Percentiles rank a stretch among this genome's conserved stretches.
phyloP scores from a whole-genome alignment of 2,329 filamentous ascomycete species.

The Fusarium verrucosum region DNA sequence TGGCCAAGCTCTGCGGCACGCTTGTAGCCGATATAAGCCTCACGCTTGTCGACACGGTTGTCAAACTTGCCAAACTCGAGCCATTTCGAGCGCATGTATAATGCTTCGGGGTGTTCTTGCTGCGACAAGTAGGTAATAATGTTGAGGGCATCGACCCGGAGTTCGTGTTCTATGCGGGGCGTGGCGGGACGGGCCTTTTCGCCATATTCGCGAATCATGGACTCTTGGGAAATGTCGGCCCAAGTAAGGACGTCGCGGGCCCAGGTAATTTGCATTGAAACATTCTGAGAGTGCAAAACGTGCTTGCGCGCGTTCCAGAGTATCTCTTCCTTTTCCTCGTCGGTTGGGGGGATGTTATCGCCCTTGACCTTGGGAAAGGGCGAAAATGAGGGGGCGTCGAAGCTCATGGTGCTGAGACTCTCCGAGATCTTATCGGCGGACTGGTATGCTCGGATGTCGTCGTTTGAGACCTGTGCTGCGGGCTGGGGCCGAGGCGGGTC shows the following conservation, averaged over 20 bases:
- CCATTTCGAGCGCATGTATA: slow-evolving; percentile 97
- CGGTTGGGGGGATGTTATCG: slow-evolving; percentile 89
- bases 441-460: slow-evolving; percentile 53
- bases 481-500: slow-evolving; percentile 46
- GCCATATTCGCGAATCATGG: slow-evolving; percentile 71
- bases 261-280: slow-evolving; percentile 96
- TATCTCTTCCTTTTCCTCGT: slow-evolving; percentile 92
- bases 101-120: slow-evolving; percentile 90
- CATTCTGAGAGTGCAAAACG: slow-evolving; percentile 92
- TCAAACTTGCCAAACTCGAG: slow-evolving; percentile 98
- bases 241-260: slow-evolving; percentile 91
- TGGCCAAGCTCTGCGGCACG: slow-evolving; percentile 88
- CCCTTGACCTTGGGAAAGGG: slow-evolving; percentile 89
- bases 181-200: slow-evolving; percentile 73
- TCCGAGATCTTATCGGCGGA: slow-evolving; percentile 50
- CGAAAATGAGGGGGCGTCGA: slow-evolving; percentile 80
- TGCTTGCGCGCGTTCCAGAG: slow-evolving; percentile 84
- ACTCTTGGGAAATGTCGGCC: slow-evolving; percentile 84
- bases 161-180: slow-evolving; percentile 86
- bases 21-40: slow-evolving; percentile 88
- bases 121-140: slow-evolving; percentile 90
- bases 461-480: slow-evolving; percentile 48
- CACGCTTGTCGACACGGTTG: slow-evolving; percentile 88
- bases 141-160: slow-evolving; percentile 88
- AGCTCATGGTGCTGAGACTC: slow-evolving; percentile 55